Conservation (phyloP, 768 basidiomycete genomes). For the Leccinellum rugosiceps region DNA sequence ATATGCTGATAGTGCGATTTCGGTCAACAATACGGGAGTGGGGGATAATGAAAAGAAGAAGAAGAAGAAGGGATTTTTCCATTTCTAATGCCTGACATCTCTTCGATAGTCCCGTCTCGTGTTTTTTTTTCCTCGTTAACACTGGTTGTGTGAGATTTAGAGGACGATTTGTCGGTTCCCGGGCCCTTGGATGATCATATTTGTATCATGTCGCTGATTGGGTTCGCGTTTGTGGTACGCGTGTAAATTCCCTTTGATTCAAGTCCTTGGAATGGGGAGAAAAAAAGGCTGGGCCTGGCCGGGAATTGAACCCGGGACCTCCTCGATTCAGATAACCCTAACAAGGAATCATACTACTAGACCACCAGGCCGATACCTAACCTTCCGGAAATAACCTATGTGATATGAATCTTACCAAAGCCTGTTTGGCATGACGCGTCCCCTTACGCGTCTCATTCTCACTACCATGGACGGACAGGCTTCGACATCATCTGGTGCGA, state of each 20-base stretch:
- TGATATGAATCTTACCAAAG: not conserved
- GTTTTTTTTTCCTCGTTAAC: not conserved
- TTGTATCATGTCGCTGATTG: conserved; percentile 15
- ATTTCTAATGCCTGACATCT: conserved; percentile 44
- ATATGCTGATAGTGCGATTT: conserved; percentile 49
- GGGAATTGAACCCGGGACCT: conserved; percentile 63
- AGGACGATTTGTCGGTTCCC: not conserved
- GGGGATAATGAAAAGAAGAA: conserved; percentile 63
- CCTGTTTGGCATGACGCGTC: conserved; percentile 26
- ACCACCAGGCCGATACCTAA: conserved; percentile 40
- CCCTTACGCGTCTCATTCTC: conserved; percentile 9
- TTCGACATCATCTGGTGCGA: conserved; percentile 53
- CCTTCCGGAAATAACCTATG: rapidly evolving
- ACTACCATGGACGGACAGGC: conserved; percentile 28
- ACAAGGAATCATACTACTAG: conserved; percentile 56
- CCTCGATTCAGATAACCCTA: conserved; percentile 46
- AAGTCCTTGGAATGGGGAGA: no score
- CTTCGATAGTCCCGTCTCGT: not conserved
- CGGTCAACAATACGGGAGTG: conserved; percentile 37
- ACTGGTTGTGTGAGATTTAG: not conserved
- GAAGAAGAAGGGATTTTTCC: conserved; percentile 73
- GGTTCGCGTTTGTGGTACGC: not conserved
- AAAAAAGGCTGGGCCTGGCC: conserved; percentile 41
- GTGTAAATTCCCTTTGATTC: no score
- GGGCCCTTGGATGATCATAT: not conserved